Conservation (phyloP, 2,329 filamentous ascomycete species). For the Xylariaceae sp. region DNA sequence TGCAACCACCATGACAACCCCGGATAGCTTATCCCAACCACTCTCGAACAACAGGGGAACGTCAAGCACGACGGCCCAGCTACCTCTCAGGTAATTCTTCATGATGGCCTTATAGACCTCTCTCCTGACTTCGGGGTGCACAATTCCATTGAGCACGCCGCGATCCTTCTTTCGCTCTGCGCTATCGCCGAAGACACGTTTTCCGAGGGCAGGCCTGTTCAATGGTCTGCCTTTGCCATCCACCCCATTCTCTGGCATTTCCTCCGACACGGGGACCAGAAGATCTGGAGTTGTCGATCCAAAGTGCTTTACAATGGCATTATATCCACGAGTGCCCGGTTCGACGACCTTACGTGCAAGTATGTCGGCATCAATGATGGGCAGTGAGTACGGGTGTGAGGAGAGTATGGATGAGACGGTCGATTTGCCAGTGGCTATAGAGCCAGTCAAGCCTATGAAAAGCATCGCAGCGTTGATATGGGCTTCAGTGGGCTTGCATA, state of each 20-base stretch:
- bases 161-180: constrained; percentile 68
- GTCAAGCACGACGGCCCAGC: constrained; percentile 89
- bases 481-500: too few species aligned
- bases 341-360: constrained; percentile 92
- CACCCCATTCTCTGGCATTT: constrained; percentile 50
- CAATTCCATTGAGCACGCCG: constrained; percentile 77
- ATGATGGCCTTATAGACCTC: constrained; percentile 76
- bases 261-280: constrained; percentile 55
- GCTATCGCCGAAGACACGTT: constrained; percentile 78
- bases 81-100: constrained; percentile 66
- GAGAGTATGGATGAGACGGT: constrained; percentile 85
- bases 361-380: constrained; percentile 90
- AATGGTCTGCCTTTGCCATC: constrained; percentile 66
- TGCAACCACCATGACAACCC: constrained; percentile 80
- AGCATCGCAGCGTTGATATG: constrained; percentile 58
- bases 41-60: constrained; percentile 90
- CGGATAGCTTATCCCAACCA: constrained; percentile 79
- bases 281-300: constrained; percentile 79
- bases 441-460: constrained; percentile 91
- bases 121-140: constrained; percentile 82
- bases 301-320: constrained; percentile 78
- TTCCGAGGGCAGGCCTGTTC: constrained; percentile 80
- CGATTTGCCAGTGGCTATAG: constrained; percentile 96
- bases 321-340: constrained; percentile 81
- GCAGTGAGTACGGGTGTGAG: constrained; percentile 75